Evolutionary conservation across 805 yeast species (phyloP).

Genomic region (Teunomyces cretensis): DNA sequence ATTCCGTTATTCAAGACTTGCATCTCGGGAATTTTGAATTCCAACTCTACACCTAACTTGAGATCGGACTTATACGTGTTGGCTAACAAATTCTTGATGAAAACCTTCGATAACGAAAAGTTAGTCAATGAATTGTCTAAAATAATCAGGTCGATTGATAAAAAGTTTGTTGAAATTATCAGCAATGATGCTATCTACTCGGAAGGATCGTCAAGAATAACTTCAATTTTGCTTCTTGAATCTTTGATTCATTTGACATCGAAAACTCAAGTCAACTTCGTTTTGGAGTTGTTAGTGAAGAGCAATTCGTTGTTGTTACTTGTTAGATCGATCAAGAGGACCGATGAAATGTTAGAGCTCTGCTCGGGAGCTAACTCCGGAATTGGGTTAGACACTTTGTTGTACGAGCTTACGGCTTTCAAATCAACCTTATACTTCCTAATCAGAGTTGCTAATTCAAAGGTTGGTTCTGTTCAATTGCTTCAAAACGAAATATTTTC

Average conservation of each 20-base stretch:
- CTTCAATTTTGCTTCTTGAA: slow-evolving; percentile 75
- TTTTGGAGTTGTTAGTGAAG: slow-evolving; percentile 59
- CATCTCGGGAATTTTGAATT: slow-evolving; percentile 67
- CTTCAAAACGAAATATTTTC: slow-evolving; percentile 73
- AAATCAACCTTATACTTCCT: slow-evolving; percentile 69
- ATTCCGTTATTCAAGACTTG: slow-evolving; percentile 73
- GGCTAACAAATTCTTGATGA: slow-evolving; percentile 61
- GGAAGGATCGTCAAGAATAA: slow-evolving; percentile 72
- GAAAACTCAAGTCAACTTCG: slow-evolving; percentile 47
- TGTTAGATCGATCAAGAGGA: slow-evolving; percentile 63
- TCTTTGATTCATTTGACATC: slow-evolving; percentile 57
- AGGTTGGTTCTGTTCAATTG: slow-evolving; percentile 74
- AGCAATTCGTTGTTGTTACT: slow-evolving; percentile 66
- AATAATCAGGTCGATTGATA: slow-evolving; percentile 60
- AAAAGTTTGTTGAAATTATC: slow-evolving; percentile 57
- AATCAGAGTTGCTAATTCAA: slow-evolving; percentile 71
- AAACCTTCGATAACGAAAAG: slow-evolving; percentile 42
- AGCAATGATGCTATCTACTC: slow-evolving; percentile 79
- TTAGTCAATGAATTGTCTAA: slow-evolving; percentile 49
- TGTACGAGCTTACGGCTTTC: slow-evolving; percentile 77
- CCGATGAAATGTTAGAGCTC: slow-evolving; percentile 58
- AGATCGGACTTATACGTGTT: slow-evolving; percentile 80
- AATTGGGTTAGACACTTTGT: slow-evolving; percentile 50
- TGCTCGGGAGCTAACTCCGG: slow-evolving; percentile 29
- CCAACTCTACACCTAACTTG: slow-evolving; percentile 63